Conservation (phyloP, 192 early-diverging fungal genomes). For the Backusella tarrabulga region DNA sequence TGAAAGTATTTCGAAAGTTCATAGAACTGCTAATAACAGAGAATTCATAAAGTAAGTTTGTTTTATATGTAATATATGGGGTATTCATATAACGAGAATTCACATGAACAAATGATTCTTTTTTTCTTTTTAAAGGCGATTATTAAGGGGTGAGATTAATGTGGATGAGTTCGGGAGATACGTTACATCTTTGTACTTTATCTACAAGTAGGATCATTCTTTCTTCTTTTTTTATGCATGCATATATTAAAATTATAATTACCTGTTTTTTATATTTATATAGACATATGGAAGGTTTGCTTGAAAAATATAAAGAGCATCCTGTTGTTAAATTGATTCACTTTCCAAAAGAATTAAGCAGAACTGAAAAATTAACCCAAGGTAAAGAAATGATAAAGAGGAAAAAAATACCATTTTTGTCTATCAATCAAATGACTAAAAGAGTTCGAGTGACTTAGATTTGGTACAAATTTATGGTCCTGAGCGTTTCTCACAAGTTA, state of each 20-base stretch:
- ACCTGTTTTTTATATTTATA: no score
- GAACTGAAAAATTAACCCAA: constrained; percentile 35
- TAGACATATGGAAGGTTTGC: constrained; percentile 43
- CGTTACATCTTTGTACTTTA: constrained; percentile 48
- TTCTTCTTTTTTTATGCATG: no score
- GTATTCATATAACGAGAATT: not conserved
- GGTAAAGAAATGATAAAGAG: not conserved
- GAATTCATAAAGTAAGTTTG: constrained; percentile 47
- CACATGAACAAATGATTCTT: not conserved
- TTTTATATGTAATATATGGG: not conserved
- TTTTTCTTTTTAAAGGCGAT: constrained; percentile 26
- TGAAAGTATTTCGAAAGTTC: constrained; percentile 51
- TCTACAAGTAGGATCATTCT: constrained; percentile 39
- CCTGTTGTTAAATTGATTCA: constrained; percentile 46
- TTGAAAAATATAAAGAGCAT: constrained; percentile 49
- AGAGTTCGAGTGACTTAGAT: constrained; percentile 16
- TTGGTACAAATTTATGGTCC: constrained; percentile 47
- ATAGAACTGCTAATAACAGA: constrained; percentile 49
- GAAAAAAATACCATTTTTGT: not conserved
- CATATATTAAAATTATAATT: no score
- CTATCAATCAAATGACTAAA: not conserved
- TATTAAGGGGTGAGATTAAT: constrained; percentile 48
- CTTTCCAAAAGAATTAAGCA: constrained; percentile 51
- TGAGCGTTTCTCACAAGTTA: constrained; percentile 33
- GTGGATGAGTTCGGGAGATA: constrained; percentile 46